A percentile compares a stretch with the other conserved stretches of the same genome.
phyloP scores from a whole-genome alignment of 192 early-diverging fungal genomes.

The Coemansia biformis region DNA sequence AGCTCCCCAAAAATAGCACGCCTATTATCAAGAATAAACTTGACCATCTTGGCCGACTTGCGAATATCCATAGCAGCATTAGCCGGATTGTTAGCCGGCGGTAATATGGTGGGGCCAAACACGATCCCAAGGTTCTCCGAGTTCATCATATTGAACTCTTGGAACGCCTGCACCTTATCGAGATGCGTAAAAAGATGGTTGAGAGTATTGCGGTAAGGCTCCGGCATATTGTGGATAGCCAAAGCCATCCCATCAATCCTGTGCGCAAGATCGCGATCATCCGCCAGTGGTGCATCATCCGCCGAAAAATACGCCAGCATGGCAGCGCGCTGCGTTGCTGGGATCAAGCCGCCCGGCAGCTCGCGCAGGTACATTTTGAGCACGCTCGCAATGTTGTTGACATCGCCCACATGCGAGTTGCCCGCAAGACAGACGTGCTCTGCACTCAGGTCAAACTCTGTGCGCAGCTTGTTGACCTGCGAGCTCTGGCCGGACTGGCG shows the following conservation, averaged over 20 bases:
- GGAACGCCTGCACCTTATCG: conserved; percentile 68
- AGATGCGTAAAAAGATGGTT: conserved; percentile 77
- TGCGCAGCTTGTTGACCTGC: conserved; percentile 66
- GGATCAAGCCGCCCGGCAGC: conserved; percentile 85
- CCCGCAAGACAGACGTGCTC: conserved; percentile 50
- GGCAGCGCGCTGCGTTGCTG: conserved; percentile 23
- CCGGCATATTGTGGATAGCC: conserved; percentile 60
- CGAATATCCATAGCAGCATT: conserved; percentile 36
- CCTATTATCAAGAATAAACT: conserved; percentile 41
- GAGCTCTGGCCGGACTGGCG: conserved; percentile 77
- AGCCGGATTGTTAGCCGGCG: conserved; percentile 21
- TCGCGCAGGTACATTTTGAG: conserved; percentile 95
- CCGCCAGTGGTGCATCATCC: conserved; percentile 5
- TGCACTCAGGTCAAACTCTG: conserved; percentile 70
- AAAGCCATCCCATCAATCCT: conserved; percentile 26
- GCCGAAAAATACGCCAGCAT: conserved; percentile 22
- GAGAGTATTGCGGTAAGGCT: conserved; percentile 80
- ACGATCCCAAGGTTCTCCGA: conserved; percentile 82
- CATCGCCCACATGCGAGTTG: conserved; percentile 60
- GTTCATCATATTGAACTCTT: conserved; percentile 83
- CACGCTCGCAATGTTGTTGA: conserved; percentile 78
- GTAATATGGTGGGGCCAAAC: conserved; percentile 77
- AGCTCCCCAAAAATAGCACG: conserved; percentile 25
- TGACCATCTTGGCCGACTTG: conserved; percentile 30
- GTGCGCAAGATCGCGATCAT: conserved; percentile 23